Evolutionary conservation across 306 rosid genomes (phyloP).

Genomic region (Fagus crenata): DNA sequence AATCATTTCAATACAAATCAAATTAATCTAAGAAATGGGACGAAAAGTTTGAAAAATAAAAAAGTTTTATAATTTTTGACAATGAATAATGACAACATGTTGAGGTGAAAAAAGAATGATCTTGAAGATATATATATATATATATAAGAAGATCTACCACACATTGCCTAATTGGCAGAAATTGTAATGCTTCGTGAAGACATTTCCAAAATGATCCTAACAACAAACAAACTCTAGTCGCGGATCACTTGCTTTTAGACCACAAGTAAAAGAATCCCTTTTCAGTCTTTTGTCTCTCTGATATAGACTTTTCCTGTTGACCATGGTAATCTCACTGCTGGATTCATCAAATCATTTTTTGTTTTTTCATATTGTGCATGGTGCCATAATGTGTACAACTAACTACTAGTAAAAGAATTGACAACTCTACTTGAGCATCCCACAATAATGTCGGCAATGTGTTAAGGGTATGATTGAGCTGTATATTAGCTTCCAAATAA

Average conservation of each 20-base stretch:
- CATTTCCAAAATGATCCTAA: no score
- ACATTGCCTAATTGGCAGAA: no score
- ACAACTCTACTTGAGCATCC: background rate
- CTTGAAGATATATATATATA: no score
- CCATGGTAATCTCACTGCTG: background rate
- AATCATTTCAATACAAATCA: background rate
- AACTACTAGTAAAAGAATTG: background rate
- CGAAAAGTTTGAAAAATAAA: background rate
- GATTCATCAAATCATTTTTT: background rate
- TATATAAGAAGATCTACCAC: no score
- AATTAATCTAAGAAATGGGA: background rate
- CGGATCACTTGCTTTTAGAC: background rate
- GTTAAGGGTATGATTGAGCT: background rate
- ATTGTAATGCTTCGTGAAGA: no score
- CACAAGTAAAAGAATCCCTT: background rate
- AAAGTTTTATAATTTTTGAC: background rate
- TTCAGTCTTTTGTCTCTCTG: background rate
- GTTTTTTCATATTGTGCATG: background rate
- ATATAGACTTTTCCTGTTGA: background rate
- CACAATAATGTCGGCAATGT: background rate
- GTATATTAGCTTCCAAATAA: background rate
- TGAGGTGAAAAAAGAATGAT: background rate
- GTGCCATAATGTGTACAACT: constrained; percentile 8
- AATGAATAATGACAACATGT: background rate
- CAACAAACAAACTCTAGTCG: no score